These are phyloP conservation scores for Backusella psychrophila DNA, from an alignment of 192 early-diverging fungal genomes.

Conservation along the genomic window DNA sequence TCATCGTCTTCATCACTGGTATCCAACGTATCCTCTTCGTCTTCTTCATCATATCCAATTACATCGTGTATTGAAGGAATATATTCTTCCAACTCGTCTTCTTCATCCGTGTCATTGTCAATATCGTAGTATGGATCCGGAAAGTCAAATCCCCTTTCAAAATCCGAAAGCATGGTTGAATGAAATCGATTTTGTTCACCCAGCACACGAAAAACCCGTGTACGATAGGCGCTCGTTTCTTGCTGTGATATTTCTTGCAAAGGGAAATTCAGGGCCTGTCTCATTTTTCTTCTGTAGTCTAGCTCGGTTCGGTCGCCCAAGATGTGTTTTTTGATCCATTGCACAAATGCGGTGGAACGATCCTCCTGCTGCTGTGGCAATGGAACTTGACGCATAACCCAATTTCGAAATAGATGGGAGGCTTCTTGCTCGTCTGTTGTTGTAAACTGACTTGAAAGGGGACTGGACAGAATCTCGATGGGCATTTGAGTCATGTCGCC, in stretches of 20 bases:
- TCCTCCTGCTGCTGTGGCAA: neutral
- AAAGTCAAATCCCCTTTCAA: neutral
- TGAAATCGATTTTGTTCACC: neutral
- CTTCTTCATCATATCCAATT: neutral
- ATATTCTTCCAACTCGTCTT: neutral
- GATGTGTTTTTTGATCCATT: conserved; percentile 1
- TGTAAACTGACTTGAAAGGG: neutral
- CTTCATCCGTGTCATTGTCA: neutral
- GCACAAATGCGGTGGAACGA: neutral
- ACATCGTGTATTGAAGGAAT: neutral
- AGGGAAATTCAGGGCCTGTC: neutral
- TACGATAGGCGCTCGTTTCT: neutral
- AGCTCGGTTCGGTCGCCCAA: neutral
- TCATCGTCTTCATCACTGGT: neutral
- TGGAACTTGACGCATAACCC: neutral
- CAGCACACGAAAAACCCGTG: neutral
- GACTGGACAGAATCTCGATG: neutral
- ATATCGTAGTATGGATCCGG: neutral
- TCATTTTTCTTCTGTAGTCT: neutral
- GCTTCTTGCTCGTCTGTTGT: neutral
- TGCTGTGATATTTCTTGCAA: neutral
- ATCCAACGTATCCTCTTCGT: neutral
- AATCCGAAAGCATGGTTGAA: neutral
- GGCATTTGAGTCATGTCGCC: neutral
- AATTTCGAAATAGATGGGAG: neutral